Evolutionary conservation across 495 filamentous ascomycete genomes (phyloP), one percentile per base, ranked within the genome.

Genomic region (Paragyromitra xinjiangensis): DNA sequence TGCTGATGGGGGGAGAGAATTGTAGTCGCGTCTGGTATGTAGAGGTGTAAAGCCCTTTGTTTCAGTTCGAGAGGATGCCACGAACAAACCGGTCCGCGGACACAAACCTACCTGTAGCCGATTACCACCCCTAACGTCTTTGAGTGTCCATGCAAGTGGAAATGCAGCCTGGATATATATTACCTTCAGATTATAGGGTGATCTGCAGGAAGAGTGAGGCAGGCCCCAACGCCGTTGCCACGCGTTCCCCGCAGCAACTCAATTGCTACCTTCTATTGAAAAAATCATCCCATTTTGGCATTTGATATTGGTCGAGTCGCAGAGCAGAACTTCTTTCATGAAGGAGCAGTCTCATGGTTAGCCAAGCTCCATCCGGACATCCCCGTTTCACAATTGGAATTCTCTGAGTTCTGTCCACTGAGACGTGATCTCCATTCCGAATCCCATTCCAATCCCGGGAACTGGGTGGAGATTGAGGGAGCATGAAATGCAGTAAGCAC

Each of bases 281-380:
- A 55, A 59, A 61, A 37, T 37, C 56, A 59, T 61, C 56, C 29
- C 56, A 37, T 61, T 37, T 61, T 6, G 39, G 37, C 29, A 19
- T 8, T n/a, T 5, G 12, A n/a, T 61, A 61, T 61, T 61, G 56
- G 56, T 37, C 11, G 24, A 19, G 9, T 7, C 11, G 50, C 6
- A 22, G 14, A 22, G 19, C 19, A 53, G 50, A 22, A 53, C 6
- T 53, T 53, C 50, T 22, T 24, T 53, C n/a, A 53, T 14, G 50
- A 19, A 53, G n/a, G 50, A 22, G 19, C 50, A 53, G 50, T 5
- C 19, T 34, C 12, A 11, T 37, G 26, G 12, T 56, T 22, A 29
- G 12, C 53, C 11, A 59, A 37, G 56, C 26, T 26, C 26, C 14
- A 16, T 61, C 37, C 12, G 8, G 56, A 7, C 37, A 61, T 39